A percentile compares a stretch with the other conserved stretches of the same genome.
Evolutionary conservation across 163 green algal genomes (phyloP).

Genomic region (Scenedesmus sp.): DNA sequence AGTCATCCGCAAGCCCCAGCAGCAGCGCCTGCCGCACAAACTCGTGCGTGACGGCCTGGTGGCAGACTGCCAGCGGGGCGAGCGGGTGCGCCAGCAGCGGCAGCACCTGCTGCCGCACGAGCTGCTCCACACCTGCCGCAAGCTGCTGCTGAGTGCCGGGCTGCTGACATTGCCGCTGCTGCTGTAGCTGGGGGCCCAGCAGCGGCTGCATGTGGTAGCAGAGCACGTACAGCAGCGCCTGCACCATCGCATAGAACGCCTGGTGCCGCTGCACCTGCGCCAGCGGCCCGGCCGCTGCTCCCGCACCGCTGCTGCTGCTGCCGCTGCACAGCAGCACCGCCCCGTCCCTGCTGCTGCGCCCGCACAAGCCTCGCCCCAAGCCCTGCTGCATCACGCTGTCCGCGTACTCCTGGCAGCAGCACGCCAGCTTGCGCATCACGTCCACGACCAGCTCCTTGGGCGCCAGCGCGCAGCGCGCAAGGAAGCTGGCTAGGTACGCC

Average conservation of each 20-base stretch:
- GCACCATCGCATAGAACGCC: slow-evolving; percentile 82
- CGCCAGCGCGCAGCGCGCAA: slow-evolving; percentile 76
- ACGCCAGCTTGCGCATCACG: slow-evolving; percentile 59
- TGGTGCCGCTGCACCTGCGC: slow-evolving; percentile 63
- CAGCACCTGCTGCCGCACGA: slow-evolving; percentile 63
- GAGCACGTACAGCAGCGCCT: slow-evolving; percentile 92
- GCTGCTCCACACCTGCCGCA: slow-evolving; percentile 24
- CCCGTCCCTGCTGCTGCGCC: slow-evolving; percentile 41
- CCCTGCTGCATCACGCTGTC: slow-evolving; percentile 3
- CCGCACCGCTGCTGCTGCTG: slow-evolving; percentile 1
- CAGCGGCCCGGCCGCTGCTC: slow-evolving; percentile 45
- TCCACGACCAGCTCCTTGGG: slow-evolving; percentile 72
- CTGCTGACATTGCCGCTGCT: slow-evolving; percentile 37
- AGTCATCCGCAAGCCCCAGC: slow-evolving; percentile 60
- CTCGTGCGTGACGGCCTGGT: slow-evolving; percentile 82
- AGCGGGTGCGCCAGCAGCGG: slow-evolving; percentile 76
- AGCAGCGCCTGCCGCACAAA: slow-evolving; percentile 79
- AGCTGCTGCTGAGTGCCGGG: neutral
- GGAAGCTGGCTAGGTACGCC: slow-evolving; percentile 85
- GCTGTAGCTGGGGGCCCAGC: slow-evolving; percentile 52
- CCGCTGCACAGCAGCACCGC: slow-evolving; percentile 10
- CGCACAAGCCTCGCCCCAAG: neutral
- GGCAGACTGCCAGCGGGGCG: slow-evolving; percentile 77
- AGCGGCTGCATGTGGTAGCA: slow-evolving; percentile 93
- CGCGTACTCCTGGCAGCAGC: slow-evolving; percentile 61